Evolutionary conservation across 345 rosid genomes (phyloP), one percentile per base, ranked within the genome.

Genomic region (Citrus medica): DNA sequence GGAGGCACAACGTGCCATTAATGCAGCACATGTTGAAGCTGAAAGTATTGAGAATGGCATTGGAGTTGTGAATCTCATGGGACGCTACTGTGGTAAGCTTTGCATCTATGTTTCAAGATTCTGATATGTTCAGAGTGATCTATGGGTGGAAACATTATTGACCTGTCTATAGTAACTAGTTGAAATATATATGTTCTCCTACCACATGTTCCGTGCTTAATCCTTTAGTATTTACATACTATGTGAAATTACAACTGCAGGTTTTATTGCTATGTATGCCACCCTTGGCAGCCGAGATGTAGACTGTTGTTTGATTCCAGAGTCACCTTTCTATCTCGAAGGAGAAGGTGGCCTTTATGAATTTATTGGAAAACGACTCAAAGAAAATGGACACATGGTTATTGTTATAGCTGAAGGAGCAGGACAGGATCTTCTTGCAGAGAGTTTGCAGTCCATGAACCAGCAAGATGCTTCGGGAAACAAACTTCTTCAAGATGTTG

Each of bases 1-100:
- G 82, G 98, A 94, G 83, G 97, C 98, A 80, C 98, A 94, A 78
- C 96, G 98, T 74, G 94, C 97, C 73, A 94, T 92, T 67, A 91
- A 88, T 79, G 96, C 98, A 53, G 98, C 98, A 13, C 98, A 92
- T 80, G 96, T 94, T 67, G 98, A 94, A 85, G 92, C 98, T 66
- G 85, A 78, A 83, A 94, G 97, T 82, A 73, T 68, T 46, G 93
- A 88, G 80, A 90, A 94, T 59, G 96, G 97, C 10, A 89, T 94
- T 6, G 98, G 98, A 63, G 79, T 94, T 74, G 98, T 92, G 83
- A 94, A 92, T 90, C 88, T 94, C 67, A 94, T 94, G 94, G 98
- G 98, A 9, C 91, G 97, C 32, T 48, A 89, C 81, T 84, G 97
- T 83, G 98, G 98, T 91, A 83, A 83, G 92, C 80, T 83, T 67